Conservation (phyloP, 164 flowering plant genomes). For the Macadamia tetraphylla region DNA sequence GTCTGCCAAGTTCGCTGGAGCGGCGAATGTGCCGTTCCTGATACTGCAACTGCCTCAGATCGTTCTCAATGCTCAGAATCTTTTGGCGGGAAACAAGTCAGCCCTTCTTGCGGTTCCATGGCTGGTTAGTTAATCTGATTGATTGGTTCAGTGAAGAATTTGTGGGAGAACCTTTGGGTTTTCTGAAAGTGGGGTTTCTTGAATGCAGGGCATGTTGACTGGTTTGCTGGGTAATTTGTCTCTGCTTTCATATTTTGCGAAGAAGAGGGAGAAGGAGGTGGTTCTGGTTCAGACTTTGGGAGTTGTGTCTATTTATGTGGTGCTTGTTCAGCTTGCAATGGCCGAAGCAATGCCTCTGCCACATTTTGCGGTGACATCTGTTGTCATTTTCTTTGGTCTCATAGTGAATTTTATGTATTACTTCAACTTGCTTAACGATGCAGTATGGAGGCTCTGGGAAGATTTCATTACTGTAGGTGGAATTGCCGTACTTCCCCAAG, state of each 20-base stretch:
- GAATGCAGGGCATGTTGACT: conserved; percentile 70
- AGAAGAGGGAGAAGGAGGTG: conserved; percentile 85
- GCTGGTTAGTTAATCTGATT: conserved; percentile 44
- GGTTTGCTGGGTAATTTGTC: conserved; percentile 91
- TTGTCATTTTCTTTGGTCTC: conserved; percentile 62
- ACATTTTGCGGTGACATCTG: conserved; percentile 47
- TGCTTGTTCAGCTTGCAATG: conserved; percentile 68
- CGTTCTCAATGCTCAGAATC: conserved; percentile 77
- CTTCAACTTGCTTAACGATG: conserved; percentile 42
- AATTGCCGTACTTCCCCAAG: conserved; percentile 88
- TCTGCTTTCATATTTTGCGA: conserved; percentile 78
- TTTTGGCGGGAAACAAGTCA: conserved; percentile 60
- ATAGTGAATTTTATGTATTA: conserved; percentile 68
- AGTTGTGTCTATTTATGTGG: conserved; percentile 57
- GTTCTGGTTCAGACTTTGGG: conserved; percentile 84
- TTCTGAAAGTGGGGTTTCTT: neutral
- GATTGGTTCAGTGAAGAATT: neutral
- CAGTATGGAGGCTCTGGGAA: conserved; percentile 79
- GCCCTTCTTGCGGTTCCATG: conserved; percentile 81
- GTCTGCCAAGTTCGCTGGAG: conserved; percentile 77
- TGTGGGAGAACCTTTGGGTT: neutral
- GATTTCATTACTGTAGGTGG: conserved; percentile 89
- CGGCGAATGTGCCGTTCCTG: conserved; percentile 67
- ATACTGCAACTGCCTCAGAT: conserved; percentile 84
- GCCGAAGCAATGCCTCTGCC: conserved; percentile 85